Evolutionary conservation across 345 rosid genomes (phyloP).

Genomic region (Pistacia vera): DNA sequence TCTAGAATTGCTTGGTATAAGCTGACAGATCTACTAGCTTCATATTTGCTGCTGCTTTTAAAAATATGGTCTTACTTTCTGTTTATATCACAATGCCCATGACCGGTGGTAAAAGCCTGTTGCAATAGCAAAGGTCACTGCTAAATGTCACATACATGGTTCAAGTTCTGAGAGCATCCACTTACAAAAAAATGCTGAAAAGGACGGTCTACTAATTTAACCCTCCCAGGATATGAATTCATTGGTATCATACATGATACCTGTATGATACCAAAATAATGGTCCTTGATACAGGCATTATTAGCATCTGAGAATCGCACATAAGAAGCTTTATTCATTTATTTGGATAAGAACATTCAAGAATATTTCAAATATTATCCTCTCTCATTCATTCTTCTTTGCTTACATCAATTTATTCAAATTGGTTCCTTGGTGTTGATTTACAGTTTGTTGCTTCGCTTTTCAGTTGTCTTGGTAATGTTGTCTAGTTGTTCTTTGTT

Average conservation of each 20-base stretch:
- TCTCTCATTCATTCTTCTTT: background rate
- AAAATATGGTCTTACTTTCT: slow-evolving; percentile 1
- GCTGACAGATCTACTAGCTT: background rate
- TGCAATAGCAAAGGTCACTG: background rate
- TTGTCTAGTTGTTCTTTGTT: no score
- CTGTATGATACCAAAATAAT: background rate
- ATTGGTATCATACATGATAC: background rate
- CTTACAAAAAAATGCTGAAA: background rate
- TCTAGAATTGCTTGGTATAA: background rate
- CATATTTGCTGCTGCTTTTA: background rate
- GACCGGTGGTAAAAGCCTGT: background rate
- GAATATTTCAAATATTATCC: background rate
- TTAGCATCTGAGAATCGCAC: background rate
- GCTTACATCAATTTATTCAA: background rate
- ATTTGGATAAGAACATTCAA: no score
- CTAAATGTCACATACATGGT: background rate
- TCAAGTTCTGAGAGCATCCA: no score
- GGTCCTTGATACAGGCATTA: background rate
- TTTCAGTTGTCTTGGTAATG: background rate
- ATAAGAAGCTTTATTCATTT: no score
- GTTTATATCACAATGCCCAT: background rate
- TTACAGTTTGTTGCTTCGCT: slow-evolving; percentile 5
- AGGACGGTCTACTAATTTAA: background rate
- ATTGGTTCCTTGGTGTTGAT: background rate
- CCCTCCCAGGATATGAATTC: background rate